A percentile compares a stretch with the other conserved stretches of the same genome.
Conservation (phyloP, 139 green algal genomes). For the Haematococcus lacustris region DNA sequence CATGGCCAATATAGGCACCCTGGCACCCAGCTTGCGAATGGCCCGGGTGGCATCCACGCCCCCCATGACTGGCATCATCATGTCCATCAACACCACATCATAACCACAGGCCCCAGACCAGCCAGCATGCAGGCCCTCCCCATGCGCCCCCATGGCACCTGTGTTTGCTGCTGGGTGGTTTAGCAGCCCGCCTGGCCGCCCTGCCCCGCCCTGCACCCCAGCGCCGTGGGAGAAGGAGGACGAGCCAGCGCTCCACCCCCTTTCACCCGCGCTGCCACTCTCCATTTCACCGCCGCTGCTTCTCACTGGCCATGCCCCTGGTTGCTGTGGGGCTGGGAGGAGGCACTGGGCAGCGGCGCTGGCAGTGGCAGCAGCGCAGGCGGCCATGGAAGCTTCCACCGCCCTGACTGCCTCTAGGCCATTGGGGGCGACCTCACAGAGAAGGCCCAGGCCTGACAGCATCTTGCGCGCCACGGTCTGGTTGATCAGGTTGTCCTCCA, state of each 20-base stretch:
- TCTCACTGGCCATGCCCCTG: too few species aligned
- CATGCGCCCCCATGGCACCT: too few species aligned
- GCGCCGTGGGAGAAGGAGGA: too few species aligned
- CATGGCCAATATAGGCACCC: constrained; percentile 80
- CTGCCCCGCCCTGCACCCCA: too few species aligned
- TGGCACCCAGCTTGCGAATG: constrained; percentile 45
- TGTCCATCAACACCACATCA: constrained; percentile 61
- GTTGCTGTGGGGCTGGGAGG: too few species aligned
- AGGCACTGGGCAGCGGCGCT: neutral
- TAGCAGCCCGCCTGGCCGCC: too few species aligned
- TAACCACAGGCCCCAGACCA: too few species aligned
- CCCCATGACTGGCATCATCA: constrained; percentile 86
- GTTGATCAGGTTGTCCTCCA: constrained; percentile 88
- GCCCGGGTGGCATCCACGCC: constrained; percentile 69
- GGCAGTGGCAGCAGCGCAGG: neutral
- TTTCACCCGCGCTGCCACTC: neutral
- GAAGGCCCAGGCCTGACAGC: constrained; percentile 55
- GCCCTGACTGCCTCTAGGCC: constrained; percentile 61
- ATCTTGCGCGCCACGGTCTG: constrained; percentile 72
- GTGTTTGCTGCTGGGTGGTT: neutral
- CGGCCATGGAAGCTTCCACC: constrained; percentile 18
- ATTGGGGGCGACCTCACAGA: constrained; percentile 49
- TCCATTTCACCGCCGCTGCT: too few species aligned
- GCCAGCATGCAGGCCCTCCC: too few species aligned
- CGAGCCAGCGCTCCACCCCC: too few species aligned